Percentiles rank a stretch among this genome's conserved stretches.
Evolutionary conservation across 345 rosid genomes (phyloP).

Genomic region (Viola odorata): DNA sequence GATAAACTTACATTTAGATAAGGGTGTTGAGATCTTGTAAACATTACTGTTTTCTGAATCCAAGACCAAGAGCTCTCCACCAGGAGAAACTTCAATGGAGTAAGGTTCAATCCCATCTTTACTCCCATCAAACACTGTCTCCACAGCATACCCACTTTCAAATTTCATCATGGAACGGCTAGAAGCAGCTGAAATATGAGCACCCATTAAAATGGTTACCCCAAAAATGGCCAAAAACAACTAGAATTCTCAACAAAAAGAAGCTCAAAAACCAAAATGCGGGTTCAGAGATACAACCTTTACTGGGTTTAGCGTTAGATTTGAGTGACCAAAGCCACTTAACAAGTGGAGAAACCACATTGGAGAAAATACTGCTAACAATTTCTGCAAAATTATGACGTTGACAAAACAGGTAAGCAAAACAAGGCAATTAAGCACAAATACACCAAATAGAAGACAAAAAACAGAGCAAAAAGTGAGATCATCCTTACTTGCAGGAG

Average conservation of each 20-base stretch:
- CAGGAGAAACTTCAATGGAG: conserved; percentile 17
- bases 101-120: conserved; percentile 27
- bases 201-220: conserved; percentile 14
- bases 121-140: conserved; percentile 34
- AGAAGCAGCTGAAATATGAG: conserved; percentile 13
- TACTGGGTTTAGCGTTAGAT: conserved; percentile 20
- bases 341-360: conserved; percentile 17
- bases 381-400: conserved; percentile 18
- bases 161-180: conserved; percentile 31
- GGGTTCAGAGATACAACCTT: conserved; percentile 7
- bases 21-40: conserved; percentile 26
- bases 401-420: neutral
- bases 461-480: neutral
- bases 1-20: conserved; percentile 26
- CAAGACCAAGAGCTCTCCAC: conserved; percentile 26
- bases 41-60: conserved; percentile 30
- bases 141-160: conserved; percentile 29
- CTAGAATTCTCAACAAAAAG: neutral
- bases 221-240: neutral
- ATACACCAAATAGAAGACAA: neutral
- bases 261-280: neutral
- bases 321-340: conserved; percentile 33
- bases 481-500: conserved; percentile 66
- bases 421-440: neutral
- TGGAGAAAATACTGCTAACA: conserved; percentile 16